Percentiles rank a stretch among this genome's conserved stretches.
These are phyloP conservation scores for Chionographis japonica DNA, from an alignment of 106 monocot genomes.

Conservation along the genomic window DNA sequence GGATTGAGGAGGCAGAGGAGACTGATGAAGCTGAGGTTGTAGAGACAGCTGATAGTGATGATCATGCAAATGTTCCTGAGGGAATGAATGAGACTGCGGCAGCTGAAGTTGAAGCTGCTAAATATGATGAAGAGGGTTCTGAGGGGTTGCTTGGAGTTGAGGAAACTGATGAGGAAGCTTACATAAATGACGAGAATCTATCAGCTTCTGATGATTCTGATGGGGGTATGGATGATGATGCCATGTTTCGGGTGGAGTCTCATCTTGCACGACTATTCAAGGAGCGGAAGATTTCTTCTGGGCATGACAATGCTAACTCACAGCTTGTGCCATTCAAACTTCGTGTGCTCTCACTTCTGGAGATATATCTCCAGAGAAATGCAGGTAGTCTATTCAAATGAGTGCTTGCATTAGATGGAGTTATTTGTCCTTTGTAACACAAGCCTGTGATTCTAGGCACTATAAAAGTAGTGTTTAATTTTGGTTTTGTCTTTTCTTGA, in stretches of 20 bases:
- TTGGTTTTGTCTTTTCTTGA: no score
- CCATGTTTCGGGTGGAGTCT: slow-evolving; percentile 86
- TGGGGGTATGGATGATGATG: slow-evolving; percentile 89
- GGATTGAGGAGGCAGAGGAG: slow-evolving; percentile 74
- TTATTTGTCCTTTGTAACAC: background rate
- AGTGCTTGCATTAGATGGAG: no score
- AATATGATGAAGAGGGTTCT: slow-evolving; percentile 26
- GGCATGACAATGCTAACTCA: slow-evolving; percentile 54
- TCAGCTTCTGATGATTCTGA: slow-evolving; percentile 50
- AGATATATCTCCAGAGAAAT: slow-evolving; percentile 80
- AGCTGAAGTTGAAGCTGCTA: slow-evolving; percentile 7
- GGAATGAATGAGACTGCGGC: slow-evolving; percentile 7
- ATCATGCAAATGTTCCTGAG: slow-evolving; percentile 23
- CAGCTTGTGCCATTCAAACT: slow-evolving; percentile 79
- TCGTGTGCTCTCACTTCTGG: slow-evolving; percentile 80
- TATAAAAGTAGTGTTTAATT: background rate
- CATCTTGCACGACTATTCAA: slow-evolving; percentile 66
- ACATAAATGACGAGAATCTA: slow-evolving; percentile 16
- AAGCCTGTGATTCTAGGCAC: background rate
- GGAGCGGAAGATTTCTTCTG: slow-evolving; percentile 57
- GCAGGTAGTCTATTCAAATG: slow-evolving; percentile 40
- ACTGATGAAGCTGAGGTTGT: slow-evolving; percentile 28
- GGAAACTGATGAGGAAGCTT: slow-evolving; percentile 13
- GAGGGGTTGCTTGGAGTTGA: slow-evolving; percentile 15
- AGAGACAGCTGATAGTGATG: slow-evolving; percentile 31